Percentiles rank a stretch among this genome's conserved stretches.
Conservation (phyloP, 179 eudicot genomes). For the Vitellaria paradoxa region DNA sequence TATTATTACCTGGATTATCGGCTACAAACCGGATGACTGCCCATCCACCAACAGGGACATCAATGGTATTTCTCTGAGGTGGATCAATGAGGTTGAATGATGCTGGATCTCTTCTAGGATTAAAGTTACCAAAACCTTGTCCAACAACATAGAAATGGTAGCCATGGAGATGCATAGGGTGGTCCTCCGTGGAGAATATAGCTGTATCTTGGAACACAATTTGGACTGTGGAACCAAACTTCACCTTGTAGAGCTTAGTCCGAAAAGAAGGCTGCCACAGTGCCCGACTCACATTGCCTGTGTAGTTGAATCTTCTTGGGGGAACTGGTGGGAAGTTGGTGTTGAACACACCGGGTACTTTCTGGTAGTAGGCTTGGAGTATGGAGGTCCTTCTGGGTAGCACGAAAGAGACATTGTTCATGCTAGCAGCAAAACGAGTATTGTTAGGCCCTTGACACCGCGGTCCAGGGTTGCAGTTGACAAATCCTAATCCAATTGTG, state of each 20-base stretch:
- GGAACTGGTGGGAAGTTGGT: slow-evolving; percentile 54
- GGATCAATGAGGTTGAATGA: slow-evolving; percentile 62
- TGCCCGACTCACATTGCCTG: slow-evolving; percentile 48
- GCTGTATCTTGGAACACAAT: slow-evolving; percentile 56
- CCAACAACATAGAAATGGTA: slow-evolving; percentile 65
- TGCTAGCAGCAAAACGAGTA: slow-evolving; percentile 50
- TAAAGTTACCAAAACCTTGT: slow-evolving; percentile 55
- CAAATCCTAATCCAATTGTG: slow-evolving; percentile 56
- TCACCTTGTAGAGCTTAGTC: slow-evolving; percentile 51
- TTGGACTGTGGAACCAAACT: slow-evolving; percentile 51
- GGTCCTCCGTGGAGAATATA: slow-evolving; percentile 63
- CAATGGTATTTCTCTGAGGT: slow-evolving; percentile 60
- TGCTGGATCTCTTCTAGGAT: slow-evolving; percentile 35
- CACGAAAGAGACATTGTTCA: slow-evolving; percentile 59
- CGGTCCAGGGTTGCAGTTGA: slow-evolving; percentile 37
- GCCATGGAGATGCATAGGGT: slow-evolving; percentile 73
- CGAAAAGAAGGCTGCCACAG: slow-evolving; percentile 50
- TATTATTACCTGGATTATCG: slow-evolving; percentile 66
- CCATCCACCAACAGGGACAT: slow-evolving; percentile 73
- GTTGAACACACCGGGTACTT: slow-evolving; percentile 43
- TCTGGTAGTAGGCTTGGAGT: slow-evolving; percentile 50
- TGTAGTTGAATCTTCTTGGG: slow-evolving; percentile 46
- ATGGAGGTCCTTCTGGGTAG: slow-evolving; percentile 52
- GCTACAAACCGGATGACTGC: slow-evolving; percentile 67
- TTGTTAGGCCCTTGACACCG: slow-evolving; percentile 64